Conservation (phyloP, 306 rosid genomes). For the apple (Malus domestica) region DNA sequence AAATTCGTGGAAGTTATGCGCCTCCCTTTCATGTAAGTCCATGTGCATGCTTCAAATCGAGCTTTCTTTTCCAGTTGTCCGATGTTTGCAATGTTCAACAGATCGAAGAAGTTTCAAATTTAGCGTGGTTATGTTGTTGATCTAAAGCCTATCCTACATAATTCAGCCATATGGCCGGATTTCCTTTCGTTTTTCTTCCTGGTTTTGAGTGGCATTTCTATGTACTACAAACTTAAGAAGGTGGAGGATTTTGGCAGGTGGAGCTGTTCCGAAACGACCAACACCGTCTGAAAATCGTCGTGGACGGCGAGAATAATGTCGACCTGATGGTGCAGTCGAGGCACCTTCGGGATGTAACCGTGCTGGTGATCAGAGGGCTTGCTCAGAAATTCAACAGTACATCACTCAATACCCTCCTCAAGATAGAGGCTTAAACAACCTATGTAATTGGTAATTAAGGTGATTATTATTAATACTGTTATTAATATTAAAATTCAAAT, state of each 20-base stretch:
- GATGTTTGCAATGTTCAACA: not conserved
- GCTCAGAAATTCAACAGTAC: conserved; percentile 97
- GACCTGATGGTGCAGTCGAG: conserved; percentile 93
- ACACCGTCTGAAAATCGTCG: conserved; percentile 77
- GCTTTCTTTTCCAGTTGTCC: not conserved
- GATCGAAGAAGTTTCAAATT: too few species aligned
- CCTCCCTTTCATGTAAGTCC: conserved; percentile 94
- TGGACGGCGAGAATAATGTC: conserved; percentile 81
- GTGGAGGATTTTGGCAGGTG: conserved; percentile 48
- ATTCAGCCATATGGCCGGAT: not conserved
- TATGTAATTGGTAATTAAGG: not conserved
- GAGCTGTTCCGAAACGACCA: conserved; percentile 86
- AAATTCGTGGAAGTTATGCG: conserved; percentile 83
- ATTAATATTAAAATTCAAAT: too few species aligned
- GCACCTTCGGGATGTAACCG: conserved; percentile 81
- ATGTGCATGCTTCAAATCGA: not conserved
- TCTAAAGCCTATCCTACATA: too few species aligned
- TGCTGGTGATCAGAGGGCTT: conserved; percentile 87
- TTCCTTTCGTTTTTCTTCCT: not conserved
- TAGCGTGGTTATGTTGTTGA: too few species aligned
- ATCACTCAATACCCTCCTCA: conserved; percentile 93
- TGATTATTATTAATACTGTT: not conserved
- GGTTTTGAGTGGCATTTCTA: not conserved
- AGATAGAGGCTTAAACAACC: conserved; percentile 55
- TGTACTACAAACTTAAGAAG: not conserved